Percentiles rank a stretch among this genome's conserved stretches.
These are phyloP conservation scores for Oehlia diaphana DNA, from an alignment of 192 early-diverging fungal genomes.

Conservation along the genomic window DNA sequence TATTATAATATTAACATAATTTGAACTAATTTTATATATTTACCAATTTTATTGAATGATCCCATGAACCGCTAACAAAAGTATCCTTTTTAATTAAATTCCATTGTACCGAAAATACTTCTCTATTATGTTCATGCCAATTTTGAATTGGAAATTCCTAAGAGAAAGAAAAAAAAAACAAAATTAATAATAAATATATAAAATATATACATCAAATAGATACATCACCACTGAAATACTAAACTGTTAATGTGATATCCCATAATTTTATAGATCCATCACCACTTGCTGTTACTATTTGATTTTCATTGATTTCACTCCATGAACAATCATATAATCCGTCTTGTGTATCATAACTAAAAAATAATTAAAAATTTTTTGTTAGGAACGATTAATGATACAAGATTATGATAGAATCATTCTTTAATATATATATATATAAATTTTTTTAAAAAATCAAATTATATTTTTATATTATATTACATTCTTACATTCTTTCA, in stretches of 20 bases:
- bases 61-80: constrained; percentile 95
- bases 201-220: too few species aligned
- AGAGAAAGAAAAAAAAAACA: too few species aligned
- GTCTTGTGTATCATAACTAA: constrained; percentile 72
- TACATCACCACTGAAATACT: background rate
- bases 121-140: constrained; percentile 91
- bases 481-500: constrained; percentile 59
- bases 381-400: too few species aligned
- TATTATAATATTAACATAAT: background rate
- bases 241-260: constrained; percentile 83
- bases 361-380: too few species aligned
- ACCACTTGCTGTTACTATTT: constrained; percentile 85
- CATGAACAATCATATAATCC: constrained; percentile 93
- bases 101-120: constrained; percentile 95
- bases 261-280: constrained; percentile 96
- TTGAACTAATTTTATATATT: constrained; percentile 22
- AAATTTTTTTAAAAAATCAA: too few species aligned
- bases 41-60: constrained; percentile 90
- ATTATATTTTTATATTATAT: too few species aligned
- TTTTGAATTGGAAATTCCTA: constrained; percentile 86
- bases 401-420: too few species aligned
- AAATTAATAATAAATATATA: too few species aligned
- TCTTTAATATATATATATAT: too few species aligned
- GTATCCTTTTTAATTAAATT: constrained; percentile 87
- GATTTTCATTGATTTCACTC: constrained; percentile 96